Conservation (phyloP, 352 stramenopile genomes). For the Pythium apleroticum region DNA sequence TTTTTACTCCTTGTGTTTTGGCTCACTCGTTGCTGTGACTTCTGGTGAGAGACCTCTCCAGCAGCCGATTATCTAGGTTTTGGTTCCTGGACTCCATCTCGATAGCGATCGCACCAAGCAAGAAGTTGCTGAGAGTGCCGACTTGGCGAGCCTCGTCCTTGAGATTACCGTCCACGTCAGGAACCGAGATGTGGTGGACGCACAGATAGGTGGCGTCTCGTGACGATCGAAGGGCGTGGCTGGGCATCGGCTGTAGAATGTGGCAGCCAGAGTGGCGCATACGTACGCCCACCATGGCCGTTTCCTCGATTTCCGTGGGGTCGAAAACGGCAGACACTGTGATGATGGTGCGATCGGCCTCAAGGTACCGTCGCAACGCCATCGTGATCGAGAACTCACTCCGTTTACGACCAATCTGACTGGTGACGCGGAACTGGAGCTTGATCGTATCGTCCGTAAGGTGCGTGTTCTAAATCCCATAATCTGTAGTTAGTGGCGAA, state of each 20-base stretch:
- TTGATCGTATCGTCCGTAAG: constrained; percentile 2
- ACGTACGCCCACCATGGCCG: constrained; percentile 12
- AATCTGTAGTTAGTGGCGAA: neutral
- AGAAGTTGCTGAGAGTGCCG: constrained; percentile 22
- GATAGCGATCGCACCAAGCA: constrained; percentile 6
- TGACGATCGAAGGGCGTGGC: neutral
- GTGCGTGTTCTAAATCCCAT: constrained; percentile 1
- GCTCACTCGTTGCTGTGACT: neutral
- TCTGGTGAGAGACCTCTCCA: neutral
- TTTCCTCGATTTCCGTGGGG: constrained; percentile 7
- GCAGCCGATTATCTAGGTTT: constrained; percentile 15
- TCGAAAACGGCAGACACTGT: neutral
- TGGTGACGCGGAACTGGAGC: constrained; percentile 3
- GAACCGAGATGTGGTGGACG: neutral
- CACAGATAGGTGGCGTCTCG: neutral
- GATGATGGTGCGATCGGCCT: constrained; percentile 1
- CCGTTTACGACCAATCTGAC: neutral
- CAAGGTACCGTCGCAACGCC: neutral
- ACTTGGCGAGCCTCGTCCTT: constrained; percentile 5
- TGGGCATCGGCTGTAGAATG: constrained; percentile 1
- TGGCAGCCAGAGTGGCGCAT: constrained; percentile 15
- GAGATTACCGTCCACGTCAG: neutral
- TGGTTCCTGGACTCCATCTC: constrained; percentile 9
- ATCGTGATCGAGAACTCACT: neutral
- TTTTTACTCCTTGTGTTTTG: too few species aligned